Evolutionary conservation across 2,329 filamentous ascomycete species (phyloP).

Genomic region (Cytospora paraplurivora): DNA sequence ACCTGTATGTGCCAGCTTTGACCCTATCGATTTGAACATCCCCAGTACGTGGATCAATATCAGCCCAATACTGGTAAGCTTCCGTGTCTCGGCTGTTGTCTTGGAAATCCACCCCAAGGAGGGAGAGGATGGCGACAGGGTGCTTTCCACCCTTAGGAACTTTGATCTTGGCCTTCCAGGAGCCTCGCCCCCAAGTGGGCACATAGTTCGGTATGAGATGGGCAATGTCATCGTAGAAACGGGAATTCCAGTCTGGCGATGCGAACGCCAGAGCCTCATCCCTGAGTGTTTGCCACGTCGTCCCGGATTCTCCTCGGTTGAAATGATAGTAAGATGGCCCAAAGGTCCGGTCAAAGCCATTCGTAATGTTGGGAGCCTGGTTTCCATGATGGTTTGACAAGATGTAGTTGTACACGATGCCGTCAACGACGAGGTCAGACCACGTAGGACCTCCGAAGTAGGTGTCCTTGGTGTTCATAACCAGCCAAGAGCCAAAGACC

Average conservation of each 20-base stretch:
- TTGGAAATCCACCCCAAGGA: conserved; percentile 56
- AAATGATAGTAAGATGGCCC: conserved; percentile 66
- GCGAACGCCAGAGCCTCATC: conserved; percentile 56
- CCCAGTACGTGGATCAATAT: conserved; percentile 48
- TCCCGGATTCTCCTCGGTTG: conserved; percentile 54
- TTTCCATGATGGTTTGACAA: conserved; percentile 65
- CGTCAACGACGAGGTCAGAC: conserved; percentile 65
- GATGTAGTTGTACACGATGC: conserved; percentile 66
- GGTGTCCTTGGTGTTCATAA: conserved; percentile 65
- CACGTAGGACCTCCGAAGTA: conserved; percentile 64
- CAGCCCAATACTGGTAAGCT: conserved; percentile 66
- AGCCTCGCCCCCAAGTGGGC: conserved; percentile 52
- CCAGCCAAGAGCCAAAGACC: conserved; percentile 63
- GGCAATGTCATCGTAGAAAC: conserved; percentile 66
- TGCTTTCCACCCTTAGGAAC: conserved; percentile 55
- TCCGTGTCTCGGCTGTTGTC: conserved; percentile 57
- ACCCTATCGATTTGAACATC: conserved; percentile 55
- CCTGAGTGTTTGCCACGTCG: conserved; percentile 50
- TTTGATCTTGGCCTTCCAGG: conserved; percentile 51
- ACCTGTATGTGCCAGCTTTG: conserved; percentile 59
- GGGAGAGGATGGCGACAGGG: conserved; percentile 58
- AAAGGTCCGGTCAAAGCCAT: conserved; percentile 67
- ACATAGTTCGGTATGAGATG: conserved; percentile 61
- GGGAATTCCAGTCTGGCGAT: conserved; percentile 55
- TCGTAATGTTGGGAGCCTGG: conserved; percentile 63